Evolutionary conservation across 2,329 filamentous ascomycete genomes (phyloP).

Genomic region (Neonectria magnoliae): DNA sequence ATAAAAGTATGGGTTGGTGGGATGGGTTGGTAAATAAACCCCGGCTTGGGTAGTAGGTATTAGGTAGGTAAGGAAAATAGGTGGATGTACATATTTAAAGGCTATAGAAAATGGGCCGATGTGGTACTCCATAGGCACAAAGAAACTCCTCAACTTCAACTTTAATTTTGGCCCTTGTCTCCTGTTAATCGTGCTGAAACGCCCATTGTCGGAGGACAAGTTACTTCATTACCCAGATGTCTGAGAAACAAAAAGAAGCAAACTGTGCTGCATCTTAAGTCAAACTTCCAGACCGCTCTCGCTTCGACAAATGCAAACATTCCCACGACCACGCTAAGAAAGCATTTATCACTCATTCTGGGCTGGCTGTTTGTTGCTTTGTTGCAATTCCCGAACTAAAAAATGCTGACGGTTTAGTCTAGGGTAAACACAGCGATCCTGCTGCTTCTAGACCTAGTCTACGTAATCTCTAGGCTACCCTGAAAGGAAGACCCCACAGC

Average conservation of each 20-base stretch:
- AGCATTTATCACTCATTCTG: background rate
- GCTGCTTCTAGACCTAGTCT: background rate
- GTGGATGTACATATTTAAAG: background rate
- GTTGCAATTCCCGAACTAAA: background rate
- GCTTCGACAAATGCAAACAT: background rate
- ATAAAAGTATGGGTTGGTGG: background rate
- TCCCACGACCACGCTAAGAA: background rate
- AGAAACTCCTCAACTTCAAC: background rate
- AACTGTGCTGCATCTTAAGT: too few species aligned
- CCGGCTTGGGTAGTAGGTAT: too few species aligned
- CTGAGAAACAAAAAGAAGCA: background rate
- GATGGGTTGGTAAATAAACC: background rate
- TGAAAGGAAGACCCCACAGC: slow-evolving; percentile 10
- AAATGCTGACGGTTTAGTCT: background rate
- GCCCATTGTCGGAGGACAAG: background rate
- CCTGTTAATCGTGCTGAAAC: background rate
- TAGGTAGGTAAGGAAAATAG: background rate
- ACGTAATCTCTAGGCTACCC: slow-evolving; percentile 16
- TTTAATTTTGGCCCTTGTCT: background rate
- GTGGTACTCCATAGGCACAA: background rate
- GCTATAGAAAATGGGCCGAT: too few species aligned
- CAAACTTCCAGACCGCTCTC: background rate
- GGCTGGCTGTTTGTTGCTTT: background rate
- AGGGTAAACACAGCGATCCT: background rate
- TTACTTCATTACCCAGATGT: background rate